Evolutionary conservation across 192 early-diverging fungal species (phyloP), one percentile per base, ranked within the genome.

Genomic region (Geranomyces michiganensis): DNA sequence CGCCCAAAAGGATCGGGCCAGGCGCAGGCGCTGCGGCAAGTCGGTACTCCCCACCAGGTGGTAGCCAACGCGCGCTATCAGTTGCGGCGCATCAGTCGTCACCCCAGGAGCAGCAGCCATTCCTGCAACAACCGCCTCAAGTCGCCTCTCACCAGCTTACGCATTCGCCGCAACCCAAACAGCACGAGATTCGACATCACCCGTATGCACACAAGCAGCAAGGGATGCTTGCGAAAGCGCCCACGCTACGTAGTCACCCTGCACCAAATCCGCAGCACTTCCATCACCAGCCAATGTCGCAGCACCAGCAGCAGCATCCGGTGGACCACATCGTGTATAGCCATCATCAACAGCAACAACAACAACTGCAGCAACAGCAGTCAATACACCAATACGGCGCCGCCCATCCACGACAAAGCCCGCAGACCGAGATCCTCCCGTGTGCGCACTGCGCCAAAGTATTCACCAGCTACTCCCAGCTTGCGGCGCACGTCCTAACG

Each of bases 361-460:
- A 67, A 48, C 65, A 67, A 55, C 65, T 10, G 49, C 65, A 48
- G 17, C 31, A 13, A 55, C 17, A 15, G 49, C 49, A 56, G 15
- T 15, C 49, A 47, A 56, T 68, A 21, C 17, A 19, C 27, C 31
- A 26, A 7, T 27, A 32, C 36, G 33, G 21, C 43, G n/a, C 21
- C 62, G 32, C 32, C 58, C 26, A 55, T 14, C n/a, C 27, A 58
- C 49, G 31, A 19, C 65, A 53, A 21, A 8, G 41, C 12, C 12
- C 55, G 56, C 15, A 41, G 33, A 41, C 59, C 8, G 61, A 21
- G 7, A 45, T 72, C 24, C 64, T 72, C 51, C 62, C 70, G 8
- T 72, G 70, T 48, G 27, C 61, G 19, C 29, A 48, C 51, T 74
- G 65, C 55, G 10, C 51, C 13, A 67, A 74, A 44, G 56, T 67